Conservation (phyloP, 305 asterid genomes). For the Caryopteris hybrid region DNA sequence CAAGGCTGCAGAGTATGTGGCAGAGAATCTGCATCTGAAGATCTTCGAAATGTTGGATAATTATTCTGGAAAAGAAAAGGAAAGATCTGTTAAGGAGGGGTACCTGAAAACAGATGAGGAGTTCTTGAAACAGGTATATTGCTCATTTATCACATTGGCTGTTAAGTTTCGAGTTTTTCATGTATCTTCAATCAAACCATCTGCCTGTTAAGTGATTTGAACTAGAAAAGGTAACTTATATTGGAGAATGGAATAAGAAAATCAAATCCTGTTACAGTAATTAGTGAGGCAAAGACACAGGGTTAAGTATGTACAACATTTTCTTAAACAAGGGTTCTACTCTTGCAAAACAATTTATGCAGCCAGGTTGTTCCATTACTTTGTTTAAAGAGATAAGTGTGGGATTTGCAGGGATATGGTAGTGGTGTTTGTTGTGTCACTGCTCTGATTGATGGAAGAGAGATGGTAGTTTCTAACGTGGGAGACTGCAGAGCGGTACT, state of each 20-base stretch:
- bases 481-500: constrained; percentile 89
- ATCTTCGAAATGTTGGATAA: constrained; percentile 47
- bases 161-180: background rate
- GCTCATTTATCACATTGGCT: too few species aligned
- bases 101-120: constrained; percentile 74
- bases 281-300: too few species aligned
- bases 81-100: constrained; percentile 54
- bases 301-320: too few species aligned
- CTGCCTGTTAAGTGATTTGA: too few species aligned
- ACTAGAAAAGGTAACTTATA: too few species aligned
- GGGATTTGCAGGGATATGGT: constrained; percentile 47
- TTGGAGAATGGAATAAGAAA: too few species aligned
- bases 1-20: constrained; percentile 73
- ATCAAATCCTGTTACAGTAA: too few species aligned
- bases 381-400: too few species aligned
- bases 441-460: constrained; percentile 60
- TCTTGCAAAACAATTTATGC: too few species aligned
- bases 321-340: too few species aligned
- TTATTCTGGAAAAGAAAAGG: constrained; percentile 34
- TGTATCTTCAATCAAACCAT: too few species aligned
- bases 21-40: constrained; percentile 68
- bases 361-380: too few species aligned
- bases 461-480: constrained; percentile 62
- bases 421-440: constrained; percentile 87
- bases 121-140: constrained; percentile 90